Conservation (phyloP, 1,284 basidiomycete species). For the Mycena sp. region DNA sequence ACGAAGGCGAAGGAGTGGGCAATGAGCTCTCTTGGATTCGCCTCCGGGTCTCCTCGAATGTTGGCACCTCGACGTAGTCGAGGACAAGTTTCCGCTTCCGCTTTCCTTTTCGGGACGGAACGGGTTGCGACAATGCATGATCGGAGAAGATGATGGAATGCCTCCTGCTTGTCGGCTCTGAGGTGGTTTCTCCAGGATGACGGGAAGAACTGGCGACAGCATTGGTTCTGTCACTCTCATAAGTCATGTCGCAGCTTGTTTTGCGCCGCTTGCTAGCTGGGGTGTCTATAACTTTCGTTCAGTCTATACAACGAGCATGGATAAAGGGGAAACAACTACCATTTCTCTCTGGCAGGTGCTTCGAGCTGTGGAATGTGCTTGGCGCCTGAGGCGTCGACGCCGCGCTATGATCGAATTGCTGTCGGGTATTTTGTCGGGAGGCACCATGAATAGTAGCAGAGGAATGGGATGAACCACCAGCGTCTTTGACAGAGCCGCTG, state of each 20-base stretch:
- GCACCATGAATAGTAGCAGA: background rate
- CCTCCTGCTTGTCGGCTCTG: conserved; percentile 16
- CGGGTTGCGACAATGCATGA: conserved; percentile 11
- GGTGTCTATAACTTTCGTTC: background rate
- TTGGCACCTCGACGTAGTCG: conserved; percentile 25
- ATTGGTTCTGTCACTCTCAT: background rate
- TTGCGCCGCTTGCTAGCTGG: conserved; percentile 17
- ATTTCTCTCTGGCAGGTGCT: conserved; percentile 2
- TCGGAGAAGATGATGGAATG: conserved; percentile 8
- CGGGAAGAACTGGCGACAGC: conserved; percentile 24
- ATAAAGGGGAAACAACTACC: background rate
- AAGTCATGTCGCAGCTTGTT: background rate
- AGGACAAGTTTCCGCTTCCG: conserved; percentile 15
- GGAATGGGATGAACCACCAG: background rate
- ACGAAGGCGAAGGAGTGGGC: conserved; percentile 28
- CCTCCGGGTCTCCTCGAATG: conserved; percentile 3
- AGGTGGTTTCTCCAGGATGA: conserved; percentile 4
- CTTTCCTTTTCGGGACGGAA: conserved; percentile 1
- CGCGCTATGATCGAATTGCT: background rate
- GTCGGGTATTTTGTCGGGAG: background rate
- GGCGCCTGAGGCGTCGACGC: background rate
- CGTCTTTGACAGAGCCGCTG: background rate
- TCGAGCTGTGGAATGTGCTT: background rate
- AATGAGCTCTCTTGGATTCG: conserved; percentile 8
- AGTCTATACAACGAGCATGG: background rate